These are phyloP conservation scores for Candida broadrunensis DNA, from an alignment of 805 yeast genomes.

Conservation along the genomic window DNA sequence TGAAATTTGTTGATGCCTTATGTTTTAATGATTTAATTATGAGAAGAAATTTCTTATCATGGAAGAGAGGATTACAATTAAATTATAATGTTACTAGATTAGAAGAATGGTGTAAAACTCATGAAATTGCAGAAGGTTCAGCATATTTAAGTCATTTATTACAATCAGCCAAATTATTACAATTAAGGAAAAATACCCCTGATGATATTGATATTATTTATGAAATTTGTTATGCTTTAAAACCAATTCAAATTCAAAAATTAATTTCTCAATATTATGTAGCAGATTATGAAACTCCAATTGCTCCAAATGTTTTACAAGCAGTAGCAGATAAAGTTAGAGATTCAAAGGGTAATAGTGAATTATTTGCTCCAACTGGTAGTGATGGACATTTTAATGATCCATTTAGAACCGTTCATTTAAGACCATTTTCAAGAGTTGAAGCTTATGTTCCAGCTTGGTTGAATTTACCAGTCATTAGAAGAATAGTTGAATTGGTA, in stretches of 20 bases:
- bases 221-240: conserved; percentile 91
- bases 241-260: conserved; percentile 94
- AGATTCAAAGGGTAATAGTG: conserved; percentile 52
- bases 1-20: conserved; percentile 83
- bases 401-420: conserved; percentile 72
- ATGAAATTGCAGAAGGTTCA: conserved; percentile 84
- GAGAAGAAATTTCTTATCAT: conserved; percentile 90
- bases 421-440: conserved; percentile 75
- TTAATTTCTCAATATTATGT: conserved; percentile 82
- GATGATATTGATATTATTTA: conserved; percentile 89
- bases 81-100: conserved; percentile 94
- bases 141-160: conserved; percentile 79
- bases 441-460: conserved; percentile 95
- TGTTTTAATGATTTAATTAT: conserved; percentile 94
- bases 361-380: conserved; percentile 67
- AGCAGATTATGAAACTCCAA: conserved; percentile 94
- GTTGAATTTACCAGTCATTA: conserved; percentile 83
- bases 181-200: conserved; percentile 82
- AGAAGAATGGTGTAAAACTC: conserved; percentile 98
- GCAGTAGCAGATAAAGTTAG: conserved; percentile 80
- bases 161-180: conserved; percentile 91
- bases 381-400: conserved; percentile 77
- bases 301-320: conserved; percentile 74
- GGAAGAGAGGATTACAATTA: conserved; percentile 97
- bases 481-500: conserved; percentile 84